Base-by-base conservation (phyloP, 495 filamentous ascomycete species). In the Penicillium longicatenatum region DNA sequence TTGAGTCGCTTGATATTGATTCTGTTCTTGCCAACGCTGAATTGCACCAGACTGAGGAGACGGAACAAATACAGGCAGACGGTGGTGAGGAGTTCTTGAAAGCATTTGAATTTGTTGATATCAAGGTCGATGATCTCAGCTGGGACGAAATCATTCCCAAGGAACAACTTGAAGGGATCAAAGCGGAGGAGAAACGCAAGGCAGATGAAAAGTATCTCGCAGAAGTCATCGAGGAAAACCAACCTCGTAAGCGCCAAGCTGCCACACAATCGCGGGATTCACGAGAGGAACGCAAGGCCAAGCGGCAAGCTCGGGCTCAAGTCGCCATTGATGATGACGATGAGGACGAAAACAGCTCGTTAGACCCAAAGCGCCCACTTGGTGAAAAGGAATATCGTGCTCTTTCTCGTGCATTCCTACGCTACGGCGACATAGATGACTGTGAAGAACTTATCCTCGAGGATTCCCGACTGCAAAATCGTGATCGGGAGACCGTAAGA, bases 131-230 rank as follows among this genome's bases (percentile, higher is more conserved):
- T 66, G 88, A 92, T 60, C 81, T 97, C 37, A 89, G 89, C 57
- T 98, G 94, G 94, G 95, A 98, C 62, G 88, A 97, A 54, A 98
- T 99, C 67, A 99, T 99, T 59, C 95, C 94, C 1, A 92, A 91
- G 60, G 92, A 97, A 7, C 83, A 95, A 63, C 83, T 98, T 20
- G 92, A 89, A 21, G 86, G 84, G 49, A 87, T 98, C 70, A 95
- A 93, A 69, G 89, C 86, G 0, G 91, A 95, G 55, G 93, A 97
- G 68, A 89, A 92, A 62, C 84, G 85, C 67, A 89, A 88, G 66
- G 84, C 87, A 19, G 86, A 97, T 55, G 91, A 93, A 31, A 83
- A 85, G 46, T 94, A 94, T 64, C 86, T 96, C 6, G 87, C 84
- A 17, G 86, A 87, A 51, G 83, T 94, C 26, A 84, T 97, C 51